Evolutionary conservation across 352 stramenopile genomes (phyloP).

Genomic region (Phytophthora foliorum): DNA sequence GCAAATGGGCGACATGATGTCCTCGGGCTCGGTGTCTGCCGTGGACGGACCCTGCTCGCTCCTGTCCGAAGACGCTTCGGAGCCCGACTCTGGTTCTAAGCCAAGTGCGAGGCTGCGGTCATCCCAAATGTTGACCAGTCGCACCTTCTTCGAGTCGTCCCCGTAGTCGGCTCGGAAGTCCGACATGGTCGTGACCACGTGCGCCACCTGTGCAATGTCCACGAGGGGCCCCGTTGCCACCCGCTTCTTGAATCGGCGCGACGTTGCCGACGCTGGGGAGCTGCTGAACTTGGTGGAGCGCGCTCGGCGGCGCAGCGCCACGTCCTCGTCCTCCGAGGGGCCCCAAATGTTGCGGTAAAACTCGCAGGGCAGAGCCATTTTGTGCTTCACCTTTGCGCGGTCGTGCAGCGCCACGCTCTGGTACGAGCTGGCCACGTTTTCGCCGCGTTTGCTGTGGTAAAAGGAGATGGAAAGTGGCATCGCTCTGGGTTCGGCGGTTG

Average conservation of each 20-base stretch:
- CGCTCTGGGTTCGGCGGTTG: neutral
- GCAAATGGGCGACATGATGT: slow-evolving; percentile 56
- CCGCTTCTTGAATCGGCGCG: slow-evolving; percentile 47
- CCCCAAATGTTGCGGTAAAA: slow-evolving; percentile 78
- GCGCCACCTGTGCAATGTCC: slow-evolving; percentile 77
- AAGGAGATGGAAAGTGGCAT: slow-evolving; percentile 65
- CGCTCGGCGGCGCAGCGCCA: slow-evolving; percentile 25
- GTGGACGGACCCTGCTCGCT: slow-evolving; percentile 39
- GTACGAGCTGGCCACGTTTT: slow-evolving; percentile 33
- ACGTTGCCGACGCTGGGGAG: slow-evolving; percentile 29
- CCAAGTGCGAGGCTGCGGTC: slow-evolving; percentile 40
- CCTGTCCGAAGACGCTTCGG: slow-evolving; percentile 8
- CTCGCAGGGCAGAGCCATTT: slow-evolving; percentile 53
- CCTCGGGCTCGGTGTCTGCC: slow-evolving; percentile 44
- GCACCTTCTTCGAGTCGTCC: slow-evolving; percentile 28
- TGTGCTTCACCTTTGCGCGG: slow-evolving; percentile 40
- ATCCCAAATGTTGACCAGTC: slow-evolving; percentile 69
- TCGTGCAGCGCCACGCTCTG: slow-evolving; percentile 51
- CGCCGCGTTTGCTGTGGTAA: slow-evolving; percentile 46
- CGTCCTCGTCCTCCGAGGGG: slow-evolving; percentile 41
- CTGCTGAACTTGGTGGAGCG: slow-evolving; percentile 28
- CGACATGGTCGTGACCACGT: slow-evolving; percentile 71
- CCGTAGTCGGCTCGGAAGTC: slow-evolving; percentile 82
- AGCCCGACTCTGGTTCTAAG: slow-evolving; percentile 16
- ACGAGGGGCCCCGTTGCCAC: slow-evolving; percentile 50